These are phyloP conservation scores for Mentha longifolia DNA, from an alignment of 257 asterid genomes.

Conservation along the genomic window DNA sequence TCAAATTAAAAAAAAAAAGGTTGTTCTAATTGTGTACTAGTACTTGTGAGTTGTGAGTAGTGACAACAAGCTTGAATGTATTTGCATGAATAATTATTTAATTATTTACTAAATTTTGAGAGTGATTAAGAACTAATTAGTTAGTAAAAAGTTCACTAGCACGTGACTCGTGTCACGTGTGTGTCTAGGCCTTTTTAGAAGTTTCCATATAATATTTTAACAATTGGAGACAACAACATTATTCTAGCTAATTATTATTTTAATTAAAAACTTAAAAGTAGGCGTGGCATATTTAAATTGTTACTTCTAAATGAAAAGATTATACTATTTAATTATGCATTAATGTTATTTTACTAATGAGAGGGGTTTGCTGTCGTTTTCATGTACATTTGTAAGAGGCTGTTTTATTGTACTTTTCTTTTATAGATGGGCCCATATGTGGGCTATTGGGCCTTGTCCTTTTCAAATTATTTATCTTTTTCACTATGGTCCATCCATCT, in stretches of 20 bases:
- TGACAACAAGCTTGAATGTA: neutral
- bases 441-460: slow-evolving; percentile 19
- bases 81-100: slow-evolving; percentile 8
- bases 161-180: neutral
- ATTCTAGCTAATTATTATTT: neutral
- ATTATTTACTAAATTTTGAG: slow-evolving; percentile 17
- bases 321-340: no score
- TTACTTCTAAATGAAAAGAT: neutral
- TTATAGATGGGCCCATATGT: neutral
- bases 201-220: neutral
- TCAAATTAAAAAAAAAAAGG: neutral
- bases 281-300: neutral
- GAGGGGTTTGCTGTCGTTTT: slow-evolving; percentile 8
- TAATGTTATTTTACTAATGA: no score
- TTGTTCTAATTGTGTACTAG: neutral
- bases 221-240: neutral
- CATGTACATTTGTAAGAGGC: neutral
- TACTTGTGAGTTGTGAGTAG: neutral
- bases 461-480: neutral
- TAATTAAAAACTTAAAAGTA: neutral
- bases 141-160: slow-evolving; percentile 1
- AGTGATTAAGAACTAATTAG: no score
- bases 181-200: neutral
- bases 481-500: neutral
- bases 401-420: neutral